These are phyloP conservation scores for Tylopilus subfusipes DNA, from an alignment of 768 basidiomycete species.

Conservation along the genomic window DNA sequence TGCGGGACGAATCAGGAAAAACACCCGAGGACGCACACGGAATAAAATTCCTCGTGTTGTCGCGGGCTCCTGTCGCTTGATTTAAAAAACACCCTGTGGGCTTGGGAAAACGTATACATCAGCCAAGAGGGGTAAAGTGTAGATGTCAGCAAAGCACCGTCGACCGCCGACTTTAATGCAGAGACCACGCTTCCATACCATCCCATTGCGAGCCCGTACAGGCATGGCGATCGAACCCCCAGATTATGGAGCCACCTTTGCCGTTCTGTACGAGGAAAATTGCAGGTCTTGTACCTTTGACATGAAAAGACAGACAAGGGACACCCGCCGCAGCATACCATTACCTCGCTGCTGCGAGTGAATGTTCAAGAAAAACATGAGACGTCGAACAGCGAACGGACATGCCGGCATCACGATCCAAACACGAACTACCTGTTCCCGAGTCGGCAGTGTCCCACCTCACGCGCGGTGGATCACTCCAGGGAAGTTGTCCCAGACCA, in stretches of 20 bases:
- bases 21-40: constrained; percentile 1
- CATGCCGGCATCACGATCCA: constrained; percentile 2
- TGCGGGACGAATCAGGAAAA: constrained; percentile 1
- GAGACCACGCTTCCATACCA: background rate
- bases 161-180: background rate
- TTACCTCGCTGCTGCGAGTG: background rate
- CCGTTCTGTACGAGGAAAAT: background rate
- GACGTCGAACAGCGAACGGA: background rate
- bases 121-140: background rate
- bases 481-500: constrained; percentile 1
- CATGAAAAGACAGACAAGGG: no score
- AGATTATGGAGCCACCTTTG: background rate
- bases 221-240: background rate
- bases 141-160: background rate
- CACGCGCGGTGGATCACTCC: background rate
- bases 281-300: no score
- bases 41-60: constrained; percentile 1
- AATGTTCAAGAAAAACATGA: background rate
- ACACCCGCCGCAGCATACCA: background rate
- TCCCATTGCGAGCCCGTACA: background rate
- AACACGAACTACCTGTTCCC: background rate
- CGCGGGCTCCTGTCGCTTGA: background rate
- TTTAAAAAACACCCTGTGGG: background rate
- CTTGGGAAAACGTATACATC: background rate
- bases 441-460: constrained; percentile 1